A percentile compares a stretch with the other conserved stretches of the same genome.
Evolutionary conservation across 2,329 filamentous ascomycete species (phyloP).

Genomic region (Penicillium aurantiogriseum): DNA sequence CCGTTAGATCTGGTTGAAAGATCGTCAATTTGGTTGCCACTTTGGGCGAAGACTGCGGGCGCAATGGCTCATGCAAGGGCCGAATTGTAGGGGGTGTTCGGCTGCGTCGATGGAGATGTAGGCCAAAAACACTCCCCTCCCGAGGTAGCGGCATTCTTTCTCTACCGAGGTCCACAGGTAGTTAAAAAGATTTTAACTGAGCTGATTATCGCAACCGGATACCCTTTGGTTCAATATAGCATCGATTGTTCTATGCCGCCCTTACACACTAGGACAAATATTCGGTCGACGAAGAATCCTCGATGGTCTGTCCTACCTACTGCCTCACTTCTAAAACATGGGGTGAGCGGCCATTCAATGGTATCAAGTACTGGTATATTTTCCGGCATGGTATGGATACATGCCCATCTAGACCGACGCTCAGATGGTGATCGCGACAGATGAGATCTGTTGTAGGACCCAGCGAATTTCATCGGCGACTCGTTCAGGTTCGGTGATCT

Average conservation of each 20-base stretch:
- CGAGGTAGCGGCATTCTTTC: neutral
- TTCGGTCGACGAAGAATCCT: too few species aligned
- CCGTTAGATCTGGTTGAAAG: neutral
- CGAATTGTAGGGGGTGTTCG: neutral
- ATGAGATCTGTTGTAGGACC: neutral
- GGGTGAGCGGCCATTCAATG: too few species aligned
- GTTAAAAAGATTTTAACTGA: neutral
- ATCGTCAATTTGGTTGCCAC: neutral
- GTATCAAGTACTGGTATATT: too few species aligned
- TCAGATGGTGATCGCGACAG: too few species aligned
- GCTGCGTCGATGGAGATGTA: neutral
- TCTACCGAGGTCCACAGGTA: neutral
- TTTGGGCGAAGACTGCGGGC: neutral
- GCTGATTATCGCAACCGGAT: neutral
- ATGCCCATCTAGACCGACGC: too few species aligned
- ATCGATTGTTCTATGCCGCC: too few species aligned
- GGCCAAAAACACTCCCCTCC: too few species aligned
- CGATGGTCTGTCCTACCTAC: too few species aligned
- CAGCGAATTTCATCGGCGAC: neutral
- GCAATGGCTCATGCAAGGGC: neutral
- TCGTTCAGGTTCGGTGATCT: neutral
- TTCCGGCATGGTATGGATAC: too few species aligned
- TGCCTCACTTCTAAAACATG: too few species aligned
- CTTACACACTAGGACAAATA: too few species aligned
- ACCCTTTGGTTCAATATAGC: too few species aligned